These are phyloP conservation scores for Candida rishiriensis DNA, from an alignment of 805 yeast species.

Conservation along the genomic window DNA sequence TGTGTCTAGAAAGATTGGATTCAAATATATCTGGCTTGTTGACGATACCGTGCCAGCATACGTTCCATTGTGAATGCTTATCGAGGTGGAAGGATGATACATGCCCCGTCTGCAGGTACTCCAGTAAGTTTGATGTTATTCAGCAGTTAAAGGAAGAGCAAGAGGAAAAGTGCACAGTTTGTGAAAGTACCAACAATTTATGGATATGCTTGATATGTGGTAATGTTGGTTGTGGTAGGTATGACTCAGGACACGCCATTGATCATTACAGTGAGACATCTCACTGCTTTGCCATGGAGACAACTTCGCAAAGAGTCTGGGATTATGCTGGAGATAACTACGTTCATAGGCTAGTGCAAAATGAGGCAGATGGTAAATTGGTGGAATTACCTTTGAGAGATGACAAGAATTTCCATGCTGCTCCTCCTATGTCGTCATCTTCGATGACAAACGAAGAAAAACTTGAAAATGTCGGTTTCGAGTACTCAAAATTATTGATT, in stretches of 20 bases:
- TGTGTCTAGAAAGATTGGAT: slow-evolving; percentile 86
- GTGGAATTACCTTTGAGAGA: slow-evolving; percentile 60
- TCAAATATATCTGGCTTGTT: slow-evolving; percentile 71
- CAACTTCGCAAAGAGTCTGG: slow-evolving; percentile 84
- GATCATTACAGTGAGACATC: slow-evolving; percentile 72
- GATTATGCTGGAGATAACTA: slow-evolving; percentile 89
- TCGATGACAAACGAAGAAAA: slow-evolving; percentile 32
- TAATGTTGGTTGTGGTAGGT: slow-evolving; percentile 86
- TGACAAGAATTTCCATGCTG: slow-evolving; percentile 13
- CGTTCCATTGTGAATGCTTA: slow-evolving; percentile 85
- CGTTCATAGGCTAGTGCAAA: slow-evolving; percentile 80
- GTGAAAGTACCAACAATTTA: slow-evolving; percentile 56
- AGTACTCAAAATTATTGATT: slow-evolving; percentile 72
- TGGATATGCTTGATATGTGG: slow-evolving; percentile 94
- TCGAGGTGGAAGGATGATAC: slow-evolving; percentile 86
- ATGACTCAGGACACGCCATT: slow-evolving; percentile 80
- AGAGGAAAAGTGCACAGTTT: slow-evolving; percentile 45
- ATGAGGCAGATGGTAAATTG: slow-evolving; percentile 83
- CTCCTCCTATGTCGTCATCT: slow-evolving; percentile 2
- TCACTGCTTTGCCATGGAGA: slow-evolving; percentile 90
- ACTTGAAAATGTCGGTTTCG: slow-evolving; percentile 59
- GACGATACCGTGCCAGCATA: slow-evolving; percentile 90
- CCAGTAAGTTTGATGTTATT: slow-evolving; percentile 35
- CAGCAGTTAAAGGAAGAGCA: slow-evolving; percentile 23
- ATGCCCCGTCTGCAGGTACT: slow-evolving; percentile 87